Percentiles rank a stretch among this genome's conserved stretches.
Conservation (phyloP, 2,329 filamentous ascomycete species). For the Penicillium sp. region DNA sequence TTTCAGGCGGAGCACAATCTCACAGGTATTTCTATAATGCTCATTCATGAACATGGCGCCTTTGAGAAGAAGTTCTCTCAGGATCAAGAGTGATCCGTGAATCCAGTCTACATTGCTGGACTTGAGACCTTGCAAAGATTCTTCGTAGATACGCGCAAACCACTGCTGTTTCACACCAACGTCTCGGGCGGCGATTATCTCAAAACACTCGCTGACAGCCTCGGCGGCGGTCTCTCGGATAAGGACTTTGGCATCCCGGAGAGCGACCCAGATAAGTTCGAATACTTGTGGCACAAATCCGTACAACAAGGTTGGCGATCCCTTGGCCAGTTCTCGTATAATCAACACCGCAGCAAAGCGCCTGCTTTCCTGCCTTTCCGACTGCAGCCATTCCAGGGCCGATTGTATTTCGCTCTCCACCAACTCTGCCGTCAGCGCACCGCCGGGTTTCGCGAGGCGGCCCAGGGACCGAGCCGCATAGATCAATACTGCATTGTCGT, state of each 20-base stretch:
- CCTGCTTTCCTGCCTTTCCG: constrained; percentile 87
- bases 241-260: constrained; percentile 83
- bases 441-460: constrained; percentile 85
- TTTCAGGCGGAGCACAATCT: constrained; percentile 87
- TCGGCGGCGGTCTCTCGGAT: constrained; percentile 91
- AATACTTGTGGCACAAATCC: constrained; percentile 93
- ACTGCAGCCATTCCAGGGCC: constrained; percentile 93
- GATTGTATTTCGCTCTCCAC: constrained; percentile 97
- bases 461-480: constrained; percentile 85
- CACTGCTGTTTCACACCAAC: constrained; percentile 79
- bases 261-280: constrained; percentile 91
- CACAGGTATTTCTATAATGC: constrained; percentile 85
- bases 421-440: constrained; percentile 88
- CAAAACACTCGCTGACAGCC: constrained; percentile 90
- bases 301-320: constrained; percentile 93
- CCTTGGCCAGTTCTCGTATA: constrained; percentile 82
- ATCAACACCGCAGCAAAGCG: constrained; percentile 91
- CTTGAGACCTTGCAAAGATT: constrained; percentile 75
- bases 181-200: constrained; percentile 91
- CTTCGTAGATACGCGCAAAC: constrained; percentile 87
- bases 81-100: constrained; percentile 87
- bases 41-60: constrained; percentile 99
- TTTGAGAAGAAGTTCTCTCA: constrained; percentile 89
- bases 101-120: constrained; percentile 79
- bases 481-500: constrained; percentile 86